phyloP scores from a whole-genome alignment of 305 asterid genomes.

The Fraxinus greggii region DNA sequence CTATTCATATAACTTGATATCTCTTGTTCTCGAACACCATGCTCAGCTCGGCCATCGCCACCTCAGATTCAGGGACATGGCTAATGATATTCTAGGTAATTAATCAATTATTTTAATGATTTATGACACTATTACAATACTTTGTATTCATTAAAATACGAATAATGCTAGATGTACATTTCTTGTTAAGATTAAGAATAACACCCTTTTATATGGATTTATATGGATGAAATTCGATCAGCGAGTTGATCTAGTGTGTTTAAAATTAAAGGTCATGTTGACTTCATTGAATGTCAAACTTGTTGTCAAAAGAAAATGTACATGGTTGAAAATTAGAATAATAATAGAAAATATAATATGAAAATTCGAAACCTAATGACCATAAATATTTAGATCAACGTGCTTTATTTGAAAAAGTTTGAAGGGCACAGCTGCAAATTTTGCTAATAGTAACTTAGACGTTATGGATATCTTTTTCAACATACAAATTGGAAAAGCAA shows the following conservation, averaged over 20 bases:
- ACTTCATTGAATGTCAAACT: too few species aligned
- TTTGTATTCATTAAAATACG: neutral
- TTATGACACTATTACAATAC: neutral
- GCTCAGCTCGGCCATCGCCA: constrained; percentile 62
- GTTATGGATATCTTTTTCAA: neutral
- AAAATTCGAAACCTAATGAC: neutral
- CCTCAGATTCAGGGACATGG: constrained; percentile 82
- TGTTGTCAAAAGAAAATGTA: too few species aligned
- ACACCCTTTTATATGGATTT: too few species aligned
- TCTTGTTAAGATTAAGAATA: too few species aligned
- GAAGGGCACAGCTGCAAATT: neutral
- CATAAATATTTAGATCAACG: neutral
- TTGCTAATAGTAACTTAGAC: neutral
- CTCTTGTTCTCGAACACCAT: constrained; percentile 72
- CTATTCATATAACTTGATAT: constrained; percentile 62
- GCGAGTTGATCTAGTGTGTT: too few species aligned
- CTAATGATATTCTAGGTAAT: constrained; percentile 56
- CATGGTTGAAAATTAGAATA: too few species aligned
- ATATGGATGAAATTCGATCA: too few species aligned
- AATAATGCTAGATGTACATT: too few species aligned
- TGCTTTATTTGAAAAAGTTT: neutral
- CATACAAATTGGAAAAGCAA: neutral
- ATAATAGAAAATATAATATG: neutral
- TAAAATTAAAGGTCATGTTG: too few species aligned
- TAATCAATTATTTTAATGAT: constrained; percentile 3